Evolutionary conservation across 108 stramenopile species (phyloP).

Genomic region (Skeletonema costatum): DNA sequence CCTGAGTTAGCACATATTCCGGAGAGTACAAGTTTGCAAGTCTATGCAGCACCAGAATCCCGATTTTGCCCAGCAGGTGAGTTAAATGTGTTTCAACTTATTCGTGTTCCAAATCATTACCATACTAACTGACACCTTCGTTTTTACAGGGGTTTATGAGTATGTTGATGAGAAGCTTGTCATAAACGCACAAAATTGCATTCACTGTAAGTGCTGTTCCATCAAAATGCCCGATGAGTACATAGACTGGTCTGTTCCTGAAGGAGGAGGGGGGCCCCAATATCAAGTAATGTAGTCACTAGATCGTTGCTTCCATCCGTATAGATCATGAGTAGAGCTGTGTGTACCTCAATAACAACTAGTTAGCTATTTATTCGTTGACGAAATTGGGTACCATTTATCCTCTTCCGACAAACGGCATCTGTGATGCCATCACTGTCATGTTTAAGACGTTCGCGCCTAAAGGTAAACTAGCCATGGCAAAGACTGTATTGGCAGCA

Average conservation of each 20-base stretch:
- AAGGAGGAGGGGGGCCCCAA: conserved; percentile 98
- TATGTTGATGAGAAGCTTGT: conserved; percentile 82
- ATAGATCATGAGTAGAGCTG: neutral
- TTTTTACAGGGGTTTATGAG: conserved; percentile 34
- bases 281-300: conserved; percentile 93
- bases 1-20: conserved; percentile 65
- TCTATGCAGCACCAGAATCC: conserved; percentile 95
- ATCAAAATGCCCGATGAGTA: conserved; percentile 99
- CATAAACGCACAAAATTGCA: conserved; percentile 98
- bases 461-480: conserved; percentile 77
- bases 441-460: conserved; percentile 70
- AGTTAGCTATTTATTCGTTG: neutral
- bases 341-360: neutral
- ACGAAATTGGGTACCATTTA: conserved; percentile 17
- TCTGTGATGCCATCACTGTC: conserved; percentile 74
- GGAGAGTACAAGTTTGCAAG: conserved; percentile 73
- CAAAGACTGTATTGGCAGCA: conserved; percentile 68
- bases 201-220: conserved; percentile 99
- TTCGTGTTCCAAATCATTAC: conserved; percentile 73
- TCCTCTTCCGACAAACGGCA: conserved; percentile 83
- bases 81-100: conserved; percentile 67
- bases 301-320: neutral
- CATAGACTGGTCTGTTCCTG: conserved; percentile 99
- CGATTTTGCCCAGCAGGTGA: conserved; percentile 94
- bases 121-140: neutral